phyloP scores from a whole-genome alignment of 345 rosid genomes.

The Corchorus capsularis region DNA sequence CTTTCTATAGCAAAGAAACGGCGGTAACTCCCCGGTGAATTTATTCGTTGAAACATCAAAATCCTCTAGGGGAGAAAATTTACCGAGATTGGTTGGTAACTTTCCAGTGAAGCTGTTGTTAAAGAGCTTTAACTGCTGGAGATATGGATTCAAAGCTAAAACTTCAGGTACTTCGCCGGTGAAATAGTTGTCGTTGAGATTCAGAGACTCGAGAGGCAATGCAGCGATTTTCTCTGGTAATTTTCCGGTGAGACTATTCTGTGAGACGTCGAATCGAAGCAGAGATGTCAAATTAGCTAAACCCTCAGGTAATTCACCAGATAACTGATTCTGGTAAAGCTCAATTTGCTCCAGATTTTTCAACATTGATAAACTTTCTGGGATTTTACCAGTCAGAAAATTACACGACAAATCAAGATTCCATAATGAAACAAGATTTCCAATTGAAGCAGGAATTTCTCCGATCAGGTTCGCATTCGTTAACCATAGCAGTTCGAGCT shows the following conservation, averaged over 20 bases:
- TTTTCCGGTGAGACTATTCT: slow-evolving; percentile 60
- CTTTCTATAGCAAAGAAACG: slow-evolving; percentile 46
- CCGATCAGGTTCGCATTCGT: slow-evolving; percentile 41
- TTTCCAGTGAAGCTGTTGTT: slow-evolving; percentile 73
- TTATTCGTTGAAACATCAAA: slow-evolving; percentile 70
- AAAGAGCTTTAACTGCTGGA: slow-evolving; percentile 56
- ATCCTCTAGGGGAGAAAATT: slow-evolving; percentile 41
- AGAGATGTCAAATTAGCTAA: slow-evolving; percentile 49
- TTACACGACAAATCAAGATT: slow-evolving; percentile 54
- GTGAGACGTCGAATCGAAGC: slow-evolving; percentile 54
- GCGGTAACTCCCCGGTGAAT: slow-evolving; percentile 61
- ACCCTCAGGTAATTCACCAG: slow-evolving; percentile 55
- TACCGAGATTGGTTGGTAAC: slow-evolving; percentile 58
- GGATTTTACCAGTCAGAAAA: slow-evolving; percentile 53
- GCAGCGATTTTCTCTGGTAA: slow-evolving; percentile 53
- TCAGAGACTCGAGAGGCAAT: slow-evolving; percentile 38
- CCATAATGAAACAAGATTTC: slow-evolving; percentile 38
- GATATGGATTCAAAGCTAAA: slow-evolving; percentile 51
- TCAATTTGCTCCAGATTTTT: slow-evolving; percentile 42
- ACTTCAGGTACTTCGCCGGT: slow-evolving; percentile 53
- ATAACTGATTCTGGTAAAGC: slow-evolving; percentile 46
- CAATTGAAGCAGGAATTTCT: slow-evolving; percentile 57
- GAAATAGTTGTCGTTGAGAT: slow-evolving; percentile 62
- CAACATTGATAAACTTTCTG: slow-evolving; percentile 44
- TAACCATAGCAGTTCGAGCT: slow-evolving; percentile 45